phyloP scores from a whole-genome alignment of 2,329 filamentous ascomycete species.

The Colletotrichum ledebouriae region DNA sequence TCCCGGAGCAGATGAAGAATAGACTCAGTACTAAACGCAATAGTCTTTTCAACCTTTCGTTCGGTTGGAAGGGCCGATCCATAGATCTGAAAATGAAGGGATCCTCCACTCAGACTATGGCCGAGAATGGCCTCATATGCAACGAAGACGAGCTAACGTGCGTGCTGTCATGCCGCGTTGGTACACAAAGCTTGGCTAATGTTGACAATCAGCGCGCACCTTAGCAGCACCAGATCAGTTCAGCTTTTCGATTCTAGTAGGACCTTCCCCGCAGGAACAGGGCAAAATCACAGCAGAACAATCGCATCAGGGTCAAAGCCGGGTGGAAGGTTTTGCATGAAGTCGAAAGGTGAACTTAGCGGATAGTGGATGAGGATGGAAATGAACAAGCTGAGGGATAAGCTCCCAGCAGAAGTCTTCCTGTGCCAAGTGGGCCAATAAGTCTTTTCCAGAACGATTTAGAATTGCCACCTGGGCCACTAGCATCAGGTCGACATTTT shows the following conservation, averaged over 20 bases:
- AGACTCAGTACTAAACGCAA: too few relatives aligned
- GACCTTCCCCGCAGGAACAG: neutral
- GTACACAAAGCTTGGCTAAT: too few relatives aligned
- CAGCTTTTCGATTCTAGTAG: neutral
- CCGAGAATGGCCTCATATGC: too few relatives aligned
- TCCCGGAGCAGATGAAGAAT: too few relatives aligned
- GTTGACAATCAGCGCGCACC: too few relatives aligned
- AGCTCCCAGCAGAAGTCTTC: constrained; percentile 28
- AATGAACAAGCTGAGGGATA: neutral
- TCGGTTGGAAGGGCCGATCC: too few relatives aligned
- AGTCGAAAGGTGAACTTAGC: neutral
- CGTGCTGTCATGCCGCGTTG: too few relatives aligned
- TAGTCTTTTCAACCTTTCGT: too few relatives aligned
- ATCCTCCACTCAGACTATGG: too few relatives aligned
- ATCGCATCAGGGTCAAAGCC: neutral
- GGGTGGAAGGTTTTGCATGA: neutral
- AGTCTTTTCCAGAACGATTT: constrained; percentile 20
- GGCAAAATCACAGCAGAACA: neutral
- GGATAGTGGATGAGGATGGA: neutral
- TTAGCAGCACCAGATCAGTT: too few relatives aligned
- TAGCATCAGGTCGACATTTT: constrained; percentile 31
- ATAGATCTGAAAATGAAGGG: too few relatives aligned
- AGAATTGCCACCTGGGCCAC: constrained; percentile 4
- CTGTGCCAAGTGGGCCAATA: constrained; percentile 19
- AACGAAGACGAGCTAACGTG: too few relatives aligned